Evolutionary conservation across 202 grass and related monocot genomes (phyloP).

Genomic region (Setaria viridis): DNA sequence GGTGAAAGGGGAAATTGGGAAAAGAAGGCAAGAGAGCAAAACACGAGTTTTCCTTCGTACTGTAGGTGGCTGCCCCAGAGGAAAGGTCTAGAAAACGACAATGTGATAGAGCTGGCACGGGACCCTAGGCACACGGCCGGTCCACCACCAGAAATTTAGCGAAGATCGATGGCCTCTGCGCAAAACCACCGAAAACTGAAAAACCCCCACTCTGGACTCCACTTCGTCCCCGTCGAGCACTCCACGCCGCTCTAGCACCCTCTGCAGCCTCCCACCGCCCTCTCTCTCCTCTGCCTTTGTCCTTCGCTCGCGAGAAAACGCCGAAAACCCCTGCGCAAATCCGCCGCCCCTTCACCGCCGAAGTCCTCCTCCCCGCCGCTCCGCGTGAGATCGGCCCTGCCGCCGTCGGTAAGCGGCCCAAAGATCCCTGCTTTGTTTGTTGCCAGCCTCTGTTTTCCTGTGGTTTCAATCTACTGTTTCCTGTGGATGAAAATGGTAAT

Average conservation of each 20-base stretch:
- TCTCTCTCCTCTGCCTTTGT: conserved; percentile 4
- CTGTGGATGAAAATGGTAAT: background rate
- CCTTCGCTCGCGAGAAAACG: conserved; percentile 30
- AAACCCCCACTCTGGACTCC: background rate
- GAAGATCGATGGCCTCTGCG: background rate
- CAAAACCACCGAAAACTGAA: background rate
- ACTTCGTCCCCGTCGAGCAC: background rate
- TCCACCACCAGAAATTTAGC: background rate
- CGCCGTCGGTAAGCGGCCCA: background rate
- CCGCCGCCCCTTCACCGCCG: conserved; percentile 13
- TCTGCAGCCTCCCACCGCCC: background rate
- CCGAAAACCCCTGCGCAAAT: conserved; percentile 24
- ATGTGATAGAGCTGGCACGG: conserved; percentile 34
- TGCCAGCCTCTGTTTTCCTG: background rate
- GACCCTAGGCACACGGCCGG: background rate
- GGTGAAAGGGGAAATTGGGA: too few species aligned
- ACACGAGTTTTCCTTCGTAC: too few species aligned
- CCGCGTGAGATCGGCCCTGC: background rate
- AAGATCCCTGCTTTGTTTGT: background rate
- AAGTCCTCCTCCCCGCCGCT: conserved; percentile 12
- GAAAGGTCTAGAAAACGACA: conserved; percentile 1
- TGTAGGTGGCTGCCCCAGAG: too few species aligned
- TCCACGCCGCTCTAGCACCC: conserved; percentile 2
- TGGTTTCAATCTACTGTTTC: background rate
- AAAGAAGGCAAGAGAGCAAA: too few species aligned